Evolutionary conservation across 2,329 filamentous ascomycete species (phyloP).

Genomic region (Fusarium mexicanum): DNA sequence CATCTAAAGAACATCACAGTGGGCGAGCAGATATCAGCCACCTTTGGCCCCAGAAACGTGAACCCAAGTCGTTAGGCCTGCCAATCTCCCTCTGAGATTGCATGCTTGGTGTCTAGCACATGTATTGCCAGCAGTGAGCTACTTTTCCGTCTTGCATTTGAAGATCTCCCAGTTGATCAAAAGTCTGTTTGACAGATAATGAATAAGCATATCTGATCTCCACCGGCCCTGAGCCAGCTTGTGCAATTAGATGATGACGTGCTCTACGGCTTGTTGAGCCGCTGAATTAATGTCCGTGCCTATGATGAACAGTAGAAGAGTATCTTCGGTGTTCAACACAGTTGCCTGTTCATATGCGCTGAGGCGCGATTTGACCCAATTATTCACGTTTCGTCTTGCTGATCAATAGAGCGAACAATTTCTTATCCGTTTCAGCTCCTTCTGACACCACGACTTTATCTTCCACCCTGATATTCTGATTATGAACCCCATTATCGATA

Average conservation of each 20-base stretch:
- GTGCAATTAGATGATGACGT: no score
- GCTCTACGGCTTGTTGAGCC: no score
- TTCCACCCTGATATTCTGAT: neutral
- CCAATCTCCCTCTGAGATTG: rapidly evolving
- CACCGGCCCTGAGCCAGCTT: no score
- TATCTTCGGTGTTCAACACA: neutral
- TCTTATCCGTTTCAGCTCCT: neutral
- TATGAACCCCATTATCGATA: no score
- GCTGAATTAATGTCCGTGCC: rapidly evolving
- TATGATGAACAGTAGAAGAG: neutral
- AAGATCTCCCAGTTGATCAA: neutral
- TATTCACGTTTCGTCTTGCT: rapidly evolving
- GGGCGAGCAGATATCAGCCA: no score
- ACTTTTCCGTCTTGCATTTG: neutral
- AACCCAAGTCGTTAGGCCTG: neutral
- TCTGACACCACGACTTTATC: neutral
- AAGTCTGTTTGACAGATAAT: neutral
- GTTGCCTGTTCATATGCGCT: neutral
- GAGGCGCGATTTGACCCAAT: neutral
- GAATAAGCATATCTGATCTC: neutral
- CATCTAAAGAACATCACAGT: no score
- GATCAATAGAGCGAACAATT: neutral
- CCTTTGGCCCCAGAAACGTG: neutral
- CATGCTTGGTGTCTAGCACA: neutral
- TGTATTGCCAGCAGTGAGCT: neutral